These are phyloP conservation scores for Marvania coccoides DNA, from an alignment of 139 green algal genomes.

Conservation along the genomic window DNA sequence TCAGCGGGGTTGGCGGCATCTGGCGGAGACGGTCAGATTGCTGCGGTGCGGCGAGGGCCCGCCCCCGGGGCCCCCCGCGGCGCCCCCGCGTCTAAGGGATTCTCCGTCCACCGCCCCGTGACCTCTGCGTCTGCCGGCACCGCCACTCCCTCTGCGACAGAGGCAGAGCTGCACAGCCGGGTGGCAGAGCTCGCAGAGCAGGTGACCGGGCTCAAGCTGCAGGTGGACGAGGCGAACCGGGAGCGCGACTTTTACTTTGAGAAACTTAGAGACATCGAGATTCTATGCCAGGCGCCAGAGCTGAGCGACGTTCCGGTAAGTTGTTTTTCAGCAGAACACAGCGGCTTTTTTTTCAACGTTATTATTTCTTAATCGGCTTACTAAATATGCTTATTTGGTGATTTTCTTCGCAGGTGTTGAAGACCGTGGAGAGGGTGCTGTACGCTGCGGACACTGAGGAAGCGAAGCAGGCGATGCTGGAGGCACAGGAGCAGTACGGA, in stretches of 20 bases:
- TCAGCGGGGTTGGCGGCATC: not conserved
- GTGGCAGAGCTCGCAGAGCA: constrained; percentile 29
- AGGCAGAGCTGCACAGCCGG: not conserved
- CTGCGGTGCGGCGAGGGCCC: not conserved
- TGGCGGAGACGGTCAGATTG: not conserved
- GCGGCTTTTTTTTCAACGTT: not conserved
- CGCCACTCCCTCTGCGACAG: not conserved
- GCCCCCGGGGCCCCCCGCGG: not conserved
- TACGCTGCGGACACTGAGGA: constrained; percentile 71
- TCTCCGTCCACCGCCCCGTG: not conserved
- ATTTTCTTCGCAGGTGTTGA: constrained; percentile 33
- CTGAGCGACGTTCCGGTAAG: constrained; percentile 33
- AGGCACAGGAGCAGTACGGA: constrained; percentile 7
- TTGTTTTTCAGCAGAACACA: not conserved
- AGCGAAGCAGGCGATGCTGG: constrained; percentile 35
- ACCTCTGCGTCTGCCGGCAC: not conserved
- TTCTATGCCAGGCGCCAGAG: constrained; percentile 84
- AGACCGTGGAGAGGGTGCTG: constrained; percentile 69
- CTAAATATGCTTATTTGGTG: too few relatives aligned
- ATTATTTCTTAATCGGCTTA: not conserved
- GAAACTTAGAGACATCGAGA: constrained; percentile 97
- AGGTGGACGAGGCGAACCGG: constrained; percentile 74
- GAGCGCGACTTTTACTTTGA: constrained; percentile 91
- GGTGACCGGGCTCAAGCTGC: constrained; percentile 57
- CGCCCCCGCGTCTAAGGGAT: not conserved